A percentile compares a stretch with the other conserved stretches of the same genome.
These are phyloP conservation scores for Punica granatum DNA, from an alignment of 345 rosid genomes.

Conservation along the genomic window DNA sequence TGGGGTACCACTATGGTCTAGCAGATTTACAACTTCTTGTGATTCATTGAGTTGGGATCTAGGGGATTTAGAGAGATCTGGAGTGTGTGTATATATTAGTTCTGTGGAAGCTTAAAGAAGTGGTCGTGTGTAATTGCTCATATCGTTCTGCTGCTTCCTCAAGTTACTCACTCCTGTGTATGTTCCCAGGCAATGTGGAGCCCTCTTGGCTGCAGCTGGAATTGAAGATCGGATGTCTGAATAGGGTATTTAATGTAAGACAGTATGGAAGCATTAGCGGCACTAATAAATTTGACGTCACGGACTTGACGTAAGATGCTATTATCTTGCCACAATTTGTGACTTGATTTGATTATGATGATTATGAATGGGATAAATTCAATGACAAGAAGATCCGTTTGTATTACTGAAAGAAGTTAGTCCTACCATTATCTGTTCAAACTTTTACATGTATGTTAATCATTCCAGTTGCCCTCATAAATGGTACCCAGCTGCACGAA, in stretches of 20 bases:
- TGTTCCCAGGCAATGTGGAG: constrained; percentile 33
- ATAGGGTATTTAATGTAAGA: constrained; percentile 12
- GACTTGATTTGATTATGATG: not conserved
- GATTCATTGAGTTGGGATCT: not conserved
- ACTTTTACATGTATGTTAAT: not conserved
- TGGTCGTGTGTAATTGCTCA: not conserved
- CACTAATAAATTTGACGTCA: constrained; percentile 11
- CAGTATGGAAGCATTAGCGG: constrained; percentile 8
- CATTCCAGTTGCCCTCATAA: constrained; percentile 63
- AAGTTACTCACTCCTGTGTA: constrained; percentile 3
- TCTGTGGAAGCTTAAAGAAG: not conserved
- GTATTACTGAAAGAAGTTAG: not conserved
- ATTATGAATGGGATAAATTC: not conserved
- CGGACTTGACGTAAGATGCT: constrained; percentile 8
- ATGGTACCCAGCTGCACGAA: constrained; percentile 86
- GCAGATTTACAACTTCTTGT: not conserved
- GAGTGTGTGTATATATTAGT: not conserved
- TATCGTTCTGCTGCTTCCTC: not conserved
- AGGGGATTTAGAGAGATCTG: not conserved
- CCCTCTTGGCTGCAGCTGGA: constrained; percentile 28
- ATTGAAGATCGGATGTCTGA: constrained; percentile 18
- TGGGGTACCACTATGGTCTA: not conserved
- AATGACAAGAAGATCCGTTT: not conserved
- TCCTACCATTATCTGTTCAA: not conserved
- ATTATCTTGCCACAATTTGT: not conserved